These are phyloP conservation scores for Yamadazyma dendronema DNA, from an alignment of 1,139 yeast species.

Conservation along the genomic window DNA sequence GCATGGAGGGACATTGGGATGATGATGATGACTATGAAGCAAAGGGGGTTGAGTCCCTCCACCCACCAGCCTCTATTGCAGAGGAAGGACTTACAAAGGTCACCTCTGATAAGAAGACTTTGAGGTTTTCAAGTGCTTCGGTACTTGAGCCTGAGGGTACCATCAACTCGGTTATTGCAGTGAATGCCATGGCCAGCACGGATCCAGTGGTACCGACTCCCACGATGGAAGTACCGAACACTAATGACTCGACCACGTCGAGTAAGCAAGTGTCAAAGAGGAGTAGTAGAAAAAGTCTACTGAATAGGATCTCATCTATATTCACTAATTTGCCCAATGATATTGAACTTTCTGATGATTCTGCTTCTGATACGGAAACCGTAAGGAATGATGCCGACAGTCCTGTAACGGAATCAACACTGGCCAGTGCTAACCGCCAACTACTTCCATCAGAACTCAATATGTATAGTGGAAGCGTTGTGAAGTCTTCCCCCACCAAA, in stretches of 20 bases:
- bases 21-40: neutral
- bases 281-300: constrained; percentile 17
- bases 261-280: constrained; percentile 4
- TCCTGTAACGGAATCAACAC: neutral
- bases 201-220: constrained; percentile 11
- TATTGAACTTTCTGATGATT: constrained; percentile 48
- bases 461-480: constrained; percentile 28
- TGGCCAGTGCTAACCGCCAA: neutral
- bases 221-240: constrained; percentile 1
- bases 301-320: constrained; percentile 35
- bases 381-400: constrained; percentile 13
- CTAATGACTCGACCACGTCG: neutral
- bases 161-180: constrained; percentile 33
- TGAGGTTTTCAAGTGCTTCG: constrained; percentile 27
- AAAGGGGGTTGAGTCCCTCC: neutral
- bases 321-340: constrained; percentile 50
- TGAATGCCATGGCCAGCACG: constrained; percentile 29
- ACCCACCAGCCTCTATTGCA: constrained; percentile 1
- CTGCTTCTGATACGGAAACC: constrained; percentile 45
- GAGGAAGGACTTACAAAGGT: constrained; percentile 22
- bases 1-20: neutral
- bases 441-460: constrained; percentile 22
- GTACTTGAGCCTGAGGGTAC: constrained; percentile 20
- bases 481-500: constrained; percentile 30
- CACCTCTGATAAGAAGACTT: constrained; percentile 30